These are phyloP conservation scores for Trametes cingulata DNA, from an alignment of 768 basidiomycete genomes.

Conservation along the genomic window DNA sequence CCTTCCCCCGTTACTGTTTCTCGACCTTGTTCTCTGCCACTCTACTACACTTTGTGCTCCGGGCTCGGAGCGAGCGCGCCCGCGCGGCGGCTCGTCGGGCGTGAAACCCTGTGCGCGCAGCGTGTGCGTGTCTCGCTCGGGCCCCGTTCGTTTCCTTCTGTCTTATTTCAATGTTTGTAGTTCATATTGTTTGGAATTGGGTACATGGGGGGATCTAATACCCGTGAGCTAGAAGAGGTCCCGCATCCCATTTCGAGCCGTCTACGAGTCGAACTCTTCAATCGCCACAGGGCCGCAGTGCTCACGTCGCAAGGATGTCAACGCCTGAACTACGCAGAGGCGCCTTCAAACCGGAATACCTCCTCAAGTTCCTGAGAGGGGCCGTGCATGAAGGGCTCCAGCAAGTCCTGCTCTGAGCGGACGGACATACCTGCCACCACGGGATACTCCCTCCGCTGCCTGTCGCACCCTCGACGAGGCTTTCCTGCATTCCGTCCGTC, in stretches of 20 bases:
- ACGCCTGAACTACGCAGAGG: background rate
- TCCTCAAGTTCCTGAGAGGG: slow-evolving; percentile 45
- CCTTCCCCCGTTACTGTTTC: slow-evolving; percentile 10
- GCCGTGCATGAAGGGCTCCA: background rate
- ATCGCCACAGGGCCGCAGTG: background rate
- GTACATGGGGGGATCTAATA: slow-evolving; percentile 39
- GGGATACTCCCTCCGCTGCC: slow-evolving; percentile 69
- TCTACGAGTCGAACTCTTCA: background rate
- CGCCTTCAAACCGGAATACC: slow-evolving; percentile 69
- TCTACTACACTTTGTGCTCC: slow-evolving; percentile 4
- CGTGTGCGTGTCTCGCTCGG: slow-evolving; percentile 1
- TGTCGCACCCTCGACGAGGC: slow-evolving; percentile 64
- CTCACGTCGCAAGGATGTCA: background rate
- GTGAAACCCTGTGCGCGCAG: slow-evolving; percentile 21
- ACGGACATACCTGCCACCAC: slow-evolving; percentile 60
- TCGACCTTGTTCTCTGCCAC: background rate
- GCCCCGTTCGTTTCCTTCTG: slow-evolving; percentile 22
- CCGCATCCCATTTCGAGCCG: background rate
- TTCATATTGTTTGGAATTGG: slow-evolving; percentile 37
- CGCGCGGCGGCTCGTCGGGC: too few species aligned
- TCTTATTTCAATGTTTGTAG: slow-evolving; percentile 35
- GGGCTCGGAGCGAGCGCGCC: slow-evolving; percentile 15
- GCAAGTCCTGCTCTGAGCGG: background rate
- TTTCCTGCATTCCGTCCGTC: slow-evolving; percentile 79
- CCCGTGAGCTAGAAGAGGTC: slow-evolving; percentile 31